phyloP scores from a whole-genome alignment of 2,329 filamentous ascomycete species.

The Claviceps sp. region DNA sequence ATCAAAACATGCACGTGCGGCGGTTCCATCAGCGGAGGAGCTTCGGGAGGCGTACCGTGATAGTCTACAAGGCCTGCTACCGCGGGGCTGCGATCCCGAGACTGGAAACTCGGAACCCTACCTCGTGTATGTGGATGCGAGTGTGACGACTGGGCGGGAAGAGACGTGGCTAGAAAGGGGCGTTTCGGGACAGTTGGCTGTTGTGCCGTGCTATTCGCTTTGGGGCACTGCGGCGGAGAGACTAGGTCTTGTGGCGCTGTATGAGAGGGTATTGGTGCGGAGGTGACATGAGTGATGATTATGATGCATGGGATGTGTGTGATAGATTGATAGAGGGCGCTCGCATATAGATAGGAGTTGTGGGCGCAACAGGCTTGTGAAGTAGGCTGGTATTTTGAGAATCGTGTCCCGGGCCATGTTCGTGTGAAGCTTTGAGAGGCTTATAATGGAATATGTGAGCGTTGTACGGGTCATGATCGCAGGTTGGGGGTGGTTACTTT shows the following conservation, averaged over 20 bases:
- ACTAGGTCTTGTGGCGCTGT: constrained; percentile 21
- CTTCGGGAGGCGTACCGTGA: background rate
- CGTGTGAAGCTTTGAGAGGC: no score
- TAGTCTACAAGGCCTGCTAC: constrained; percentile 1
- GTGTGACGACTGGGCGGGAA: constrained; percentile 5
- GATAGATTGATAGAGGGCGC: background rate
- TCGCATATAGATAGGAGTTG: no score
- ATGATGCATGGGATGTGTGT: background rate
- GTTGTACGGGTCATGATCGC: no score
- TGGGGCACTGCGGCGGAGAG: constrained; percentile 20
- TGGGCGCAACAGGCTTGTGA: no score
- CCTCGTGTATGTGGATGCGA: constrained; percentile 19
- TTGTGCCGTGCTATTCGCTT: constrained; percentile 24
- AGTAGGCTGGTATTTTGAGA: no score
- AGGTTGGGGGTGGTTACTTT: no score
- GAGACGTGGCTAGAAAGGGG: constrained; percentile 6
- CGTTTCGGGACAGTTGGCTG: constrained; percentile 8
- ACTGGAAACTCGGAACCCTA: constrained; percentile 11
- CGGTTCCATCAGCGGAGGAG: constrained; percentile 3
- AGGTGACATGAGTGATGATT: background rate
- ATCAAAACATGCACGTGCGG: background rate
- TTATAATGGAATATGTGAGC: no score
- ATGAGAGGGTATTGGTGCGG: constrained; percentile 11
- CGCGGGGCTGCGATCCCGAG: background rate
- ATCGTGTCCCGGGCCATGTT: no score